These are phyloP conservation scores for Dicorynia guianensis DNA, from an alignment of 306 rosid genomes.

Conservation along the genomic window DNA sequence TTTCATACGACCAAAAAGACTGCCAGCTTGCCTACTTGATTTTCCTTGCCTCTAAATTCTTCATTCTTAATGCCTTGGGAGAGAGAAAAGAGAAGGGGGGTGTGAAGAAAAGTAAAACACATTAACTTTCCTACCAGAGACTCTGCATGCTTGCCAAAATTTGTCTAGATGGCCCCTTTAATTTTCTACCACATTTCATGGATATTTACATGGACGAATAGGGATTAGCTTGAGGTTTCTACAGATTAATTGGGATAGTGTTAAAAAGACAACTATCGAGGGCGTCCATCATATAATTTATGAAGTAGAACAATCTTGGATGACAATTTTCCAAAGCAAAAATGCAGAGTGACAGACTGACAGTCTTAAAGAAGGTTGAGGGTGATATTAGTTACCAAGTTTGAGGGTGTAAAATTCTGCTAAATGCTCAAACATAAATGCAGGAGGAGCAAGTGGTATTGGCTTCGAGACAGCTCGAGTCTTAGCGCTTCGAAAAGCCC, in stretches of 20 bases:
- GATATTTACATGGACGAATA: too few relatives aligned
- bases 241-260: too few relatives aligned
- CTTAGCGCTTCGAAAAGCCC: conserved; percentile 69
- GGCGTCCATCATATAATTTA: background rate
- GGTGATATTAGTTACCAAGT: background rate
- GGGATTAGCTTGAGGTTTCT: too few relatives aligned
- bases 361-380: background rate
- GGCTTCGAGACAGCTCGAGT: conserved; percentile 88
- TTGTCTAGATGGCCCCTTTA: too few relatives aligned
- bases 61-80: background rate
- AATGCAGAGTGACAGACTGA: background rate
- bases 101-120: too few relatives aligned
- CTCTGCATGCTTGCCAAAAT: too few relatives aligned
- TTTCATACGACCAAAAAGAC: too few relatives aligned
- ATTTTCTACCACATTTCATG: too few relatives aligned
- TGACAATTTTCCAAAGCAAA: background rate
- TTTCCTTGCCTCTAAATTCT: background rate
- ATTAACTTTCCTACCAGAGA: too few relatives aligned
- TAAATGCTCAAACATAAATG: conserved; percentile 3
- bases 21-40: background rate
- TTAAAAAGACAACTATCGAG: too few relatives aligned
- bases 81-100: too few relatives aligned
- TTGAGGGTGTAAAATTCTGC: too few relatives aligned
- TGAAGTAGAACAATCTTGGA: background rate
- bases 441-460: conserved; percentile 98